Percentiles rank a stretch among this genome's conserved stretches.
These are phyloP conservation scores for Calonectria naviculata DNA, from an alignment of 2,329 filamentous ascomycete genomes.

Conservation along the genomic window DNA sequence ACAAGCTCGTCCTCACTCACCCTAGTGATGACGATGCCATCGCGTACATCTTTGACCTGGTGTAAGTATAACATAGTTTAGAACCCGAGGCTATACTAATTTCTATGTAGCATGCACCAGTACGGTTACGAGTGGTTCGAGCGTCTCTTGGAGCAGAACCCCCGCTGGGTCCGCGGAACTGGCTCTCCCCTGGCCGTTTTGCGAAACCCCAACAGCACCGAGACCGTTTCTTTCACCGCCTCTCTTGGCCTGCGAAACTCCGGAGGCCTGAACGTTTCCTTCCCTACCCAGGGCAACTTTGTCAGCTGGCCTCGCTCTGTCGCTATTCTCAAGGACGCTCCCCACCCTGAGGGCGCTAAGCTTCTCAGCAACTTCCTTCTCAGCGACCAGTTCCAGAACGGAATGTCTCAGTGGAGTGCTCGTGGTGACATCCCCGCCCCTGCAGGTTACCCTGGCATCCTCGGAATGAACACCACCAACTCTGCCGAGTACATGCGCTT, in stretches of 20 bases:
- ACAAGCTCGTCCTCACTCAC: slow-evolving; percentile 1
- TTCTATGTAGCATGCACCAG: neutral
- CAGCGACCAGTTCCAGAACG: slow-evolving; percentile 1
- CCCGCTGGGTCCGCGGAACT: neutral
- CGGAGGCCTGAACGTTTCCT: neutral
- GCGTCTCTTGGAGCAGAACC: neutral
- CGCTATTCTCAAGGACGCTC: neutral
- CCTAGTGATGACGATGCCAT: slow-evolving; percentile 6
- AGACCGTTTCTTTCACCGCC: neutral
- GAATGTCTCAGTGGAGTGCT: neutral
- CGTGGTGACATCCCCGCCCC: neutral
- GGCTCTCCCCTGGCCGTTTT: neutral
- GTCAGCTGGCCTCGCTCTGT: neutral
- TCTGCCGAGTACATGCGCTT: slow-evolving; percentile 7
- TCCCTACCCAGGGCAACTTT: neutral
- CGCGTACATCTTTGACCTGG: neutral
- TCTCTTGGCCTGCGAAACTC: neutral
- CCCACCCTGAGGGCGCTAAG: neutral
- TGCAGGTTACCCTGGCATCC: neutral
- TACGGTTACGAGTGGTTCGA: neutral
- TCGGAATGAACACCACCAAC: slow-evolving; percentile 5
- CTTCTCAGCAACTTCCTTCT: neutral
- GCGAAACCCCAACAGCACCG: neutral
- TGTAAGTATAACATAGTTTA: neutral
- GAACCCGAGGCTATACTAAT: neutral